A percentile compares a stretch with the other conserved stretches of the same genome.
phyloP scores from a whole-genome alignment of 2,329 filamentous ascomycete species.

The Scedosporium minutisporum region DNA sequence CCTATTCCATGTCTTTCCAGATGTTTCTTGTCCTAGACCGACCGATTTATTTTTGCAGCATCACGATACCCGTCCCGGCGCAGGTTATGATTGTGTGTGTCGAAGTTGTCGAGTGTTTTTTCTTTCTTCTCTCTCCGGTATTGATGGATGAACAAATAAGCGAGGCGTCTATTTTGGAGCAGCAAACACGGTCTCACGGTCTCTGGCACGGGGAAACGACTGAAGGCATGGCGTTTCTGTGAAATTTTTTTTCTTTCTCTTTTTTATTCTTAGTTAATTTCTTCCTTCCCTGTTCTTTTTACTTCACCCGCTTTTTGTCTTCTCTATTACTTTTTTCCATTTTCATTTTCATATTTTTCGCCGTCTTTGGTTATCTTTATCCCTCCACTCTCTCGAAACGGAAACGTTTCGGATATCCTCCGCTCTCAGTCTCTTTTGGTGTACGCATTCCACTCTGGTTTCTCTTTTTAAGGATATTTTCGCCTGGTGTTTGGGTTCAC shows the following conservation, averaged over 20 bases:
- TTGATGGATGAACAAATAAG: too few species aligned
- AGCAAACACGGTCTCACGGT: too few species aligned
- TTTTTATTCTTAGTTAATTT: constrained; percentile 5
- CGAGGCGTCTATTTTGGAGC: too few species aligned
- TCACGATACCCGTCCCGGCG: too few species aligned
- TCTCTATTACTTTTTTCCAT: background rate
- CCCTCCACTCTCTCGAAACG: background rate
- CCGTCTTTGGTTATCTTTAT: too few species aligned
- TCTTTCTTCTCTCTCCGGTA: too few species aligned
- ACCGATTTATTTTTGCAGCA: too few species aligned
- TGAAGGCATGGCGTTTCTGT: background rate
- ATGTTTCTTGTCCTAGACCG: too few species aligned
- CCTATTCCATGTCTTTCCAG: too few species aligned
- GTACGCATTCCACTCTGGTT: constrained; percentile 2
- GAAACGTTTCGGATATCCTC: background rate
- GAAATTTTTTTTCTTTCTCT: constrained; percentile 6
- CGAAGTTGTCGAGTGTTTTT: too few species aligned
- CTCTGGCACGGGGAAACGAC: constrained; percentile 14
- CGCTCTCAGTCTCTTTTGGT: background rate
- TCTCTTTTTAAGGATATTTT: background rate
- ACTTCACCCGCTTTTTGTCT: background rate
- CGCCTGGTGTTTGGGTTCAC: constrained; percentile 1
- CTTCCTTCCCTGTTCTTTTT: background rate
- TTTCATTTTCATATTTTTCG: too few species aligned
- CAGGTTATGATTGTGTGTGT: too few species aligned